phyloP scores from a whole-genome alignment of 306 rosid genomes.

The Inga leiocalycina region DNA sequence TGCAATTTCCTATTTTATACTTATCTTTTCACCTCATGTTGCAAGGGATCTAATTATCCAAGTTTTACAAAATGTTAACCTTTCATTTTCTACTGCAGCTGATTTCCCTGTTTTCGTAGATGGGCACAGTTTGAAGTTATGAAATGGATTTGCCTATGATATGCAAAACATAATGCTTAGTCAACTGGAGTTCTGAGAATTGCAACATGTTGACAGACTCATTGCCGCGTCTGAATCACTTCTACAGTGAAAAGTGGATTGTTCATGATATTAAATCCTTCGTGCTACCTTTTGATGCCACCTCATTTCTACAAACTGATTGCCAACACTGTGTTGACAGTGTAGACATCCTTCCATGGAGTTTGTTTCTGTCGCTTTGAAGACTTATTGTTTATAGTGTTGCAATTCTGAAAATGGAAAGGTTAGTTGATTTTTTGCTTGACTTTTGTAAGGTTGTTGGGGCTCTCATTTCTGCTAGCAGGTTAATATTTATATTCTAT shows the following conservation, averaged over 20 bases:
- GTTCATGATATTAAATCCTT: conserved; percentile 47
- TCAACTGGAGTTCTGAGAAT: conserved; percentile 49
- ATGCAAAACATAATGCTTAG: conserved; percentile 39
- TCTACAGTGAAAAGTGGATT: conserved; percentile 53
- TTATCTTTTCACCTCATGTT: not conserved
- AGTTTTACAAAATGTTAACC: not conserved
- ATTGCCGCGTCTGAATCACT: conserved; percentile 40
- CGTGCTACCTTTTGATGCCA: conserved; percentile 44
- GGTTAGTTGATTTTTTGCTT: conserved; percentile 49
- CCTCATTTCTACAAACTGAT: conserved; percentile 45
- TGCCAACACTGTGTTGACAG: conserved; percentile 58
- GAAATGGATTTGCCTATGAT: conserved; percentile 38
- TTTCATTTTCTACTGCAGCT: conserved; percentile 47
- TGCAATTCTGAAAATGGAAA: conserved; percentile 64
- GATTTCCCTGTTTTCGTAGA: conserved; percentile 31
- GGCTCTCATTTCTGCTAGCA: conserved; percentile 28
- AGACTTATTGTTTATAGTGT: conserved; percentile 45
- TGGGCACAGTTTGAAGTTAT: conserved; percentile 36
- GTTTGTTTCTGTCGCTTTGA: conserved; percentile 56
- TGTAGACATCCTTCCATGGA: conserved; percentile 62
- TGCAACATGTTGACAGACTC: conserved; percentile 54
- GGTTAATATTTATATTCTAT: conserved; percentile 22
- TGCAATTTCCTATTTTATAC: not conserved
- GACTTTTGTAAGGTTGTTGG: conserved; percentile 8
- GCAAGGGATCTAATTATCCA: not conserved